Percentiles rank a stretch among this genome's conserved stretches.
Conservation (phyloP, 805 yeast species). For the Wickerhamomyces sydowiorum region DNA sequence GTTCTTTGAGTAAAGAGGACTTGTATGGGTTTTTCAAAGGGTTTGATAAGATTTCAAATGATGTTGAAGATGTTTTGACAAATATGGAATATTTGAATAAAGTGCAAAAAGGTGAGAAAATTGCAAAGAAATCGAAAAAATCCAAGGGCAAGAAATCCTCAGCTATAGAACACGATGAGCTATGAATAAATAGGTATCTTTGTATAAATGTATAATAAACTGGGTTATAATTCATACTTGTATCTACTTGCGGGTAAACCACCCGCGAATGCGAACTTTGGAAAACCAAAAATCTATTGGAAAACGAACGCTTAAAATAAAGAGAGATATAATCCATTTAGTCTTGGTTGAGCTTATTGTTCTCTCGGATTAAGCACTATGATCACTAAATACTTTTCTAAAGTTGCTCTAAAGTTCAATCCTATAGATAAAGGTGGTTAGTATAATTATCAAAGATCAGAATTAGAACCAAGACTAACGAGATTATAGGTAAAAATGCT, state of each 20-base stretch:
- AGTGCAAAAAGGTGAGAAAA: slow-evolving; percentile 20
- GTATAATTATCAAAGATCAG: slow-evolving; percentile 15
- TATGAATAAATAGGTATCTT: background rate
- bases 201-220: too few species aligned
- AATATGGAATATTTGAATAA: slow-evolving; percentile 12
- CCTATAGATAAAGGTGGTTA: slow-evolving; percentile 64
- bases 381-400: slow-evolving; percentile 88
- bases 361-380: slow-evolving; percentile 37
- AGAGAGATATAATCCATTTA: too few species aligned
- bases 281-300: too few species aligned
- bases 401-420: slow-evolving; percentile 70
- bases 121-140: slow-evolving; percentile 13
- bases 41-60: slow-evolving; percentile 29
- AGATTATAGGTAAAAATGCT: slow-evolving; percentile 56
- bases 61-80: slow-evolving; percentile 12
- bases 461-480: background rate
- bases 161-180: background rate
- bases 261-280: too few species aligned
- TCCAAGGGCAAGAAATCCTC: background rate
- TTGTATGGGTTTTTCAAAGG: slow-evolving; percentile 27
- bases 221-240: background rate
- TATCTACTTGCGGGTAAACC: background rate
- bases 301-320: too few species aligned
- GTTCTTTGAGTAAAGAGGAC: slow-evolving; percentile 24
- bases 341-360: too few species aligned